A percentile compares a stretch with the other conserved stretches of the same genome.
phyloP scores from a whole-genome alignment of 768 basidiomycete species.

The Heimioporus sp. region DNA sequence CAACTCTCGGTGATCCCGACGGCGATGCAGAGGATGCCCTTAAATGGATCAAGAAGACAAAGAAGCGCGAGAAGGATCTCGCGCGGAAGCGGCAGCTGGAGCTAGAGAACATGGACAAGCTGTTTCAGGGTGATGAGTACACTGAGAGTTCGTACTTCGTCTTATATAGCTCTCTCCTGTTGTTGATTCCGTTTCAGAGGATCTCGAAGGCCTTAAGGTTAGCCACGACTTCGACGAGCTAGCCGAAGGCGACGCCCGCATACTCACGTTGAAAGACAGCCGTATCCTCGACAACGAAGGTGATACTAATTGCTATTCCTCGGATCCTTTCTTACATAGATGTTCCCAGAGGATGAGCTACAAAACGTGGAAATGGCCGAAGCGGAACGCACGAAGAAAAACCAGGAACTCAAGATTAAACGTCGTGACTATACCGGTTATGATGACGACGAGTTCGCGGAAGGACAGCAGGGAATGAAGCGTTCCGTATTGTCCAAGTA shows the following conservation, averaged over 20 bases:
- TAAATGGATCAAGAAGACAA: slow-evolving; percentile 89
- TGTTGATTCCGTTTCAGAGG: slow-evolving; percentile 48
- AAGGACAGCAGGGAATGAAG: slow-evolving; percentile 75
- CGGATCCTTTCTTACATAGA: not conserved
- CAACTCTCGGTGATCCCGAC: slow-evolving; percentile 87
- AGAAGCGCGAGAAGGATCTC: slow-evolving; percentile 88
- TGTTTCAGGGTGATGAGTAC: slow-evolving; percentile 70
- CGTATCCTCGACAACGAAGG: slow-evolving; percentile 96
- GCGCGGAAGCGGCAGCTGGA: slow-evolving; percentile 81
- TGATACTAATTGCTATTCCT: slow-evolving; percentile 22
- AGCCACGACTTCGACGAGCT: slow-evolving; percentile 91
- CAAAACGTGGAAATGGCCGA: slow-evolving; percentile 96
- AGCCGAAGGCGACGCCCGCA: slow-evolving; percentile 90
- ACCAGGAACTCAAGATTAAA: slow-evolving; percentile 84
- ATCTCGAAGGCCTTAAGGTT: slow-evolving; percentile 93
- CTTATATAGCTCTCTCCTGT: not conserved
- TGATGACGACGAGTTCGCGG: slow-evolving; percentile 91
- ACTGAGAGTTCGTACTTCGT: slow-evolving; percentile 67
- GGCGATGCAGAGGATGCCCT: slow-evolving; percentile 74
- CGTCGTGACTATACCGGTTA: slow-evolving; percentile 89
- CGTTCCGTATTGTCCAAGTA: slow-evolving; percentile 87
- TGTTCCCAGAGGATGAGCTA: slow-evolving; percentile 84
- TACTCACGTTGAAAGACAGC: slow-evolving; percentile 96
- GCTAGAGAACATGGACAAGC: slow-evolving; percentile 80
- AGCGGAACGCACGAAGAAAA: slow-evolving; percentile 75